Base-by-base conservation (phyloP, 331 rosid genomes). In the Malus hybrid region DNA sequence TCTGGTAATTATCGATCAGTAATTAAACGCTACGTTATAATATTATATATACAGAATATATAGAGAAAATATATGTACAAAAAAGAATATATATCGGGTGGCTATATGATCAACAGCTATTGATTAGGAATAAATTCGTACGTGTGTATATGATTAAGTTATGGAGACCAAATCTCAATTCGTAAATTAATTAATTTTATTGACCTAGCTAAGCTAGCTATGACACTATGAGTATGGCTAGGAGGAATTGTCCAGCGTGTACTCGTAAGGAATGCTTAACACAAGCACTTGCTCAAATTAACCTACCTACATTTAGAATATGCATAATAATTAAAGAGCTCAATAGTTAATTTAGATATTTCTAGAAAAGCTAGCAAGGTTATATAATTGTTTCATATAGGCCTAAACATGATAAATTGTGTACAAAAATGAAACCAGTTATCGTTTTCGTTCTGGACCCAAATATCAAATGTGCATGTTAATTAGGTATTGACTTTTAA, bases 101-200 rank as follows among this genome's bases (percentile, higher is more conserved):
- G 72, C 71, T 71, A 62, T 68, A 80, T 78, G 78, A 82, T 76
- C 68, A 82, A 81, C 74, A 77, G 69, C 79, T 74, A 80, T 75
- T 50, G n/a, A 50, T 80, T 53, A 78, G 22, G 80, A 82, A 82
- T 84, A 82, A 75, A 74, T 74, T 84, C 83, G 62, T 15, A 50
- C 6, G 44, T 8, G 44, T 36, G 56, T 50, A 15, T 69, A 66
- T 70, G 20, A 66, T n/a, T 36, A 65, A 79, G 73, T 63, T 70
- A 64, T 58, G 68, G 52, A 44, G 70, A 78, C 60, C 28, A 72
- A 48, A 57, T 50, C 19, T 67, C 63, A 58, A 58, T 58, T 58
- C 11, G 22, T 22, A n/a, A 58, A 58, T 20, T 20, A 22, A 22
- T 36, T 36, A 36, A 8, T 36, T 3, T 58, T n/a, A 58, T 22